A percentile compares a stretch with the other conserved stretches of the same genome.
Conservation (phyloP, 2,329 filamentous ascomycete genomes). For the Ceratocystis papillata region DNA sequence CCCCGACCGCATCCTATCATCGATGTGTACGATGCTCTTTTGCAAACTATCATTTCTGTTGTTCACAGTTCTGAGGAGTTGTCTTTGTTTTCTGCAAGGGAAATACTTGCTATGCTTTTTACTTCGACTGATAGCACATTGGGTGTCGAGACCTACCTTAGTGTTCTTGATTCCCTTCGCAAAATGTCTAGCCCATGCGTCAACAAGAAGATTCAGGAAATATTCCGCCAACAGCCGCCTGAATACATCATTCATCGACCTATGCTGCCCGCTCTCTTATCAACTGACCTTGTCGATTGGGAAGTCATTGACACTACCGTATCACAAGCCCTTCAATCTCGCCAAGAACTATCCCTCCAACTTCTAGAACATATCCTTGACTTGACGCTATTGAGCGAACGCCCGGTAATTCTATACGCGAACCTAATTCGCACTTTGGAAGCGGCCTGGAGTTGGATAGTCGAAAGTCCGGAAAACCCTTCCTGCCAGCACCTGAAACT, state of each 20-base stretch:
- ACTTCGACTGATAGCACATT: constrained; percentile 44
- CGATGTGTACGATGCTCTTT: constrained; percentile 52
- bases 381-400: constrained; percentile 64
- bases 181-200: constrained; percentile 48
- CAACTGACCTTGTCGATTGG: constrained; percentile 53
- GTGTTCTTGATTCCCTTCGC: constrained; percentile 49
- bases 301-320: constrained; percentile 58
- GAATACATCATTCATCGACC: constrained; percentile 47
- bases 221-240: constrained; percentile 48
- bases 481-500: constrained; percentile 61
- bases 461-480: constrained; percentile 55
- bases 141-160: constrained; percentile 50
- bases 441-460: constrained; percentile 69
- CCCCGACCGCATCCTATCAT: constrained; percentile 49
- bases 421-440: constrained; percentile 79
- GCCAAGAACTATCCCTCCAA: constrained; percentile 61
- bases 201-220: constrained; percentile 44
- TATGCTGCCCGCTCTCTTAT: constrained; percentile 46
- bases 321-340: constrained; percentile 59
- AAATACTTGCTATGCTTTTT: constrained; percentile 49
- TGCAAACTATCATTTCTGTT: constrained; percentile 52
- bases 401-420: constrained; percentile 65
- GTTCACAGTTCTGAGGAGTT: constrained; percentile 52
- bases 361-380: constrained; percentile 74
- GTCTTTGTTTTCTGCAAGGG: constrained; percentile 48